These are phyloP conservation scores for Moesziomyces sp. DNA, from an alignment of 1,284 basidiomycete species.

Conservation along the genomic window DNA sequence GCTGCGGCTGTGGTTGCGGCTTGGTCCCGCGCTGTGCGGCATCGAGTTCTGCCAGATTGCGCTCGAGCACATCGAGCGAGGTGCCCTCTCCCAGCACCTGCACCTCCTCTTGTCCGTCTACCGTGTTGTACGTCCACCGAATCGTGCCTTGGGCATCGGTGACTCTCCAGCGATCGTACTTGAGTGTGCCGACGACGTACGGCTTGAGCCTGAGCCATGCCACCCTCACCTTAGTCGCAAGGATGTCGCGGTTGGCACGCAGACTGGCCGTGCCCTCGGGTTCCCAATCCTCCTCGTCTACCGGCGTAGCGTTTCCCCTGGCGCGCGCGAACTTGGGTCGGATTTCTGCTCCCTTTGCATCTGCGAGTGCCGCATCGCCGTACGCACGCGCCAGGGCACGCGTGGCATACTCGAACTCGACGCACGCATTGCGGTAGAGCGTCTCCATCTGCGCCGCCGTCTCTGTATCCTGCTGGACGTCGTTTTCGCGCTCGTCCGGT, in stretches of 20 bases:
- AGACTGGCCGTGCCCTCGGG: constrained; percentile 41
- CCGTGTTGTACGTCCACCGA: constrained; percentile 51
- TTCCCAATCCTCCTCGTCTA: constrained; percentile 46
- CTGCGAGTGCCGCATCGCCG: constrained; percentile 26
- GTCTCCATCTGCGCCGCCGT: constrained; percentile 29
- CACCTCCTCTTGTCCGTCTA: constrained; percentile 46
- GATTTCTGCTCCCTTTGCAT: constrained; percentile 24
- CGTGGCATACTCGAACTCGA: constrained; percentile 57
- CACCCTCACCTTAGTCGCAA: constrained; percentile 60
- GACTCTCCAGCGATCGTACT: constrained; percentile 52
- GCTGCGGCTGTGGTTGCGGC: neutral
- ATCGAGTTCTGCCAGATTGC: constrained; percentile 51
- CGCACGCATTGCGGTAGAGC: constrained; percentile 35
- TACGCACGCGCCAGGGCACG: constrained; percentile 46
- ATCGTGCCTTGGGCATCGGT: constrained; percentile 48
- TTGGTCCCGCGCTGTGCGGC: constrained; percentile 6
- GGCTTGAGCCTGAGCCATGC: constrained; percentile 59
- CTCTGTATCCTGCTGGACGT: constrained; percentile 41
- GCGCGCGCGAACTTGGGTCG: constrained; percentile 21
- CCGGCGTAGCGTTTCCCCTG: constrained; percentile 14
- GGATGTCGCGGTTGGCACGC: constrained; percentile 56
- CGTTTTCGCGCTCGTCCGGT: constrained; percentile 55
- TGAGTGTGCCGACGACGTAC: constrained; percentile 55
- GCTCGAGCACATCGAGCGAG: constrained; percentile 42
- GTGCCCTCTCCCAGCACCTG: constrained; percentile 58